phyloP scores from a whole-genome alignment of 2,329 filamentous ascomycete species.

The Tolypocladium cylindrosporum region DNA sequence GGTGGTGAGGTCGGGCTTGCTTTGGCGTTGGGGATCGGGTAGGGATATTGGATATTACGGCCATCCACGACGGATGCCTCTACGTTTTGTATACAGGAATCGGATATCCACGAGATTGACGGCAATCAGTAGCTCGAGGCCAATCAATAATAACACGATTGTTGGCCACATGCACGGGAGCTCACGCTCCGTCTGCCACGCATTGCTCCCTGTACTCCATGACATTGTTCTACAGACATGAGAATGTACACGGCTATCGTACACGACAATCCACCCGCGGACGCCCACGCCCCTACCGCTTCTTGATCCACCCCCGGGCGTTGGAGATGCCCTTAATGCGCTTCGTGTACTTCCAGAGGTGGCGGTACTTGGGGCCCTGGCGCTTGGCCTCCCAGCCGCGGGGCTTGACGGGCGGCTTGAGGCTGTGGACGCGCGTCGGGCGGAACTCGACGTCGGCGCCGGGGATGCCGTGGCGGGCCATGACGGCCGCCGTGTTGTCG shows the following conservation, averaged over 20 bases:
- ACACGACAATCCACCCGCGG: background rate
- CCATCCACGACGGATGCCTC: background rate
- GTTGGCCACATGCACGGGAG: background rate
- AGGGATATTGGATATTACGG: background rate
- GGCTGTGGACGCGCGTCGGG: constrained; percentile 62
- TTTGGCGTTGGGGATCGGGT: background rate
- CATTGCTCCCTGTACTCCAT: background rate
- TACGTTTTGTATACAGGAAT: background rate
- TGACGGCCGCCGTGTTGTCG: constrained; percentile 75
- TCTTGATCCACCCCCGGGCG: constrained; percentile 30
- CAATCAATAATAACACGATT: background rate
- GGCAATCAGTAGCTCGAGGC: background rate
- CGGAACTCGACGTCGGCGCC: constrained; percentile 80
- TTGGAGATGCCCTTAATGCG: constrained; percentile 39
- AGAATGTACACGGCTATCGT: background rate
- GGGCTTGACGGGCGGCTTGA: constrained; percentile 51
- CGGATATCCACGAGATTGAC: background rate
- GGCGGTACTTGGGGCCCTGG: constrained; percentile 53
- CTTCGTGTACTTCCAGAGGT: constrained; percentile 56
- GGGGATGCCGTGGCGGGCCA: constrained; percentile 65
- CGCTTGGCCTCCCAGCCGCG: constrained; percentile 59
- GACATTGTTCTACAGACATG: background rate
- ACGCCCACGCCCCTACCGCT: constrained; percentile 14
- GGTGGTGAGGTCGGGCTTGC: background rate
- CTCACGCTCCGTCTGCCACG: background rate